Conservation (phyloP, 2,329 filamentous ascomycete species). For the Fusarium sp. region DNA sequence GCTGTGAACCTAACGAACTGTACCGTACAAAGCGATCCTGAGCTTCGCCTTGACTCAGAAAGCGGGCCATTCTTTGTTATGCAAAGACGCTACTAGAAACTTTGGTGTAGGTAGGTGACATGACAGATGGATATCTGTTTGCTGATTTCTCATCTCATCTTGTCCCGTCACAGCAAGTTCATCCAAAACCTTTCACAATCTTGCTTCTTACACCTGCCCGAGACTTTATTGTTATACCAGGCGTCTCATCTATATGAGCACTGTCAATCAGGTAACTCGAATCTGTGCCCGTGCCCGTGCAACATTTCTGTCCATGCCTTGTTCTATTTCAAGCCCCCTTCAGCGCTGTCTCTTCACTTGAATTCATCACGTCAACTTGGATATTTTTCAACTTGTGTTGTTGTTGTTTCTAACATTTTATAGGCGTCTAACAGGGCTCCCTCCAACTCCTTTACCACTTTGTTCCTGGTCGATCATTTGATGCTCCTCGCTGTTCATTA, state of each 20-base stretch:
- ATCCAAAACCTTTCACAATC: not conserved
- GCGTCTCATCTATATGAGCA: not conserved
- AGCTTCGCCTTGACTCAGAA: constrained; percentile 23
- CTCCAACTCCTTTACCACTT: not conserved
- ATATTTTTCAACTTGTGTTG: not conserved
- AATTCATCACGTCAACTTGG: not conserved
- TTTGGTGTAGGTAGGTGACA: constrained; percentile 1
- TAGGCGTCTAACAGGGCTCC: not conserved
- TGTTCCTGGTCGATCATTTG: not conserved
- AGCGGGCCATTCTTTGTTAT: constrained; percentile 16
- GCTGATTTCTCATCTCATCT: constrained; percentile 1
- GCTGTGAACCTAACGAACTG: not conserved
- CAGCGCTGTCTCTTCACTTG: constrained; percentile 4
- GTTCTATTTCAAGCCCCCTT: constrained; percentile 15
- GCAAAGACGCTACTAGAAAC: constrained; percentile 1
- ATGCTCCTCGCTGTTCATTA: not conserved
- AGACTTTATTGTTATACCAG: not conserved
- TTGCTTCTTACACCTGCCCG: not conserved
- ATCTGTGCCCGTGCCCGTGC: constrained; percentile 13
- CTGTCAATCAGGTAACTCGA: constrained; percentile 13
- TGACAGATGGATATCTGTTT: constrained; percentile 3
- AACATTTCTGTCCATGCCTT: constrained; percentile 1
- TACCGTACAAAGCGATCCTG: not conserved
- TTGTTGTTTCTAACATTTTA: not conserved
- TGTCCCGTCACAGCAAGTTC: not conserved